Evolutionary conservation across 2,329 filamentous ascomycete genomes (phyloP), one percentile per base, ranked within the genome.

Genomic region (Ascochyta viciae-villosae): DNA sequence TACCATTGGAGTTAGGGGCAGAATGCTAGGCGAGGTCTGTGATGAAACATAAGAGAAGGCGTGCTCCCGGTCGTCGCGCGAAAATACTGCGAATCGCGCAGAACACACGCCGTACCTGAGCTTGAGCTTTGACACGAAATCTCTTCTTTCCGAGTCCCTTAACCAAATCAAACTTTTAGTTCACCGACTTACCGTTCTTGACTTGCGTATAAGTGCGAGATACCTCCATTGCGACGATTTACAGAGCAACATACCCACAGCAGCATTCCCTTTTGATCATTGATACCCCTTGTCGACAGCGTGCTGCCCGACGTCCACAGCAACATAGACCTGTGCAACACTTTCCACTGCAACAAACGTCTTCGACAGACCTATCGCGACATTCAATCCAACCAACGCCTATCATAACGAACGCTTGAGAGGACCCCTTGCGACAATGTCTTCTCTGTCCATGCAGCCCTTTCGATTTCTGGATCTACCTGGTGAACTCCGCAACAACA

Each of bases 381-480:
- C 22, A 16, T 23, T 33, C 19, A 37, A 31, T 16, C 24, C n/a
- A 34, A 26, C 24, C n/a, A 34, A 26, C 24, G 23, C 23, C 31
- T 16, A n/a, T 19, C 13, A 29, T 19, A 3, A 38, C 19, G 23
- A 33, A 45, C 3, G 15, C 8, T 13, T 15, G 15, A 16, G 23
- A 37, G 4, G 22, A 16, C 3, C 19, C 43, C 33, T n/a, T 39
- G 12, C 26, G 6, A 23, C 34, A 19, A 67, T 67, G 64, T 60
- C 61, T 27, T 59, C 52, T 35, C 24, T 61, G 52, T 53, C 50
- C 53, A 45, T 49, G 19, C 55, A 63, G 39, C 58, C 62, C 26
- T 68, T 70, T 22, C 66, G 66, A 23, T 68, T 70, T 34, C 46
- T 68, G 46, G 67, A 70, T 37, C 60, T 70, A 13, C 67, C 67